phyloP scores from a whole-genome alignment of 257 asterid genomes.

The Lavandula angustifolia region DNA sequence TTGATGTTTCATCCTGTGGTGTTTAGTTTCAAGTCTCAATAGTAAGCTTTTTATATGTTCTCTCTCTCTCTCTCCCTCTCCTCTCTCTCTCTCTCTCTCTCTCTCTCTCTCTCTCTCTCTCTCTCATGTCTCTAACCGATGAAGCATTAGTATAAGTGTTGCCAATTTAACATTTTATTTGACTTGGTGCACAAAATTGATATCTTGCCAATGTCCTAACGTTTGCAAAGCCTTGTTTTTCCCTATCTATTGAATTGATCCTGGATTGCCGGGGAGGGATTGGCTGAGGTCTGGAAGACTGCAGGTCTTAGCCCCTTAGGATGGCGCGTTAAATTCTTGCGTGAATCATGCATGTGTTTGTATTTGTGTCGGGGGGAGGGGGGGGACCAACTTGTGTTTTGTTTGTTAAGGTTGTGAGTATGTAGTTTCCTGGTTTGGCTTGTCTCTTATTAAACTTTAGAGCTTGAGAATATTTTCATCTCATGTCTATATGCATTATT shows the following conservation, averaged over 20 bases:
- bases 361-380: neutral
- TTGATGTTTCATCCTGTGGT: constrained; percentile 8
- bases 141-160: neutral
- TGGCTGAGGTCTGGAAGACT: neutral
- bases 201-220: neutral
- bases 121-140: neutral
- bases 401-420: no score
- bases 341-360: neutral
- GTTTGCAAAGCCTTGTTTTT: neutral
- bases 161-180: neutral
- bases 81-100: neutral
- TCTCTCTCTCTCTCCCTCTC: neutral
- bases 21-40: neutral
- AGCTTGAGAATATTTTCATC: neutral
- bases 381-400: neutral
- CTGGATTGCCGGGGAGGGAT: neutral
- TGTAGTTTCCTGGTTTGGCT: no score
- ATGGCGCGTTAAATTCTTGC: neutral
- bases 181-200: neutral
- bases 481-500: constrained; percentile 16
- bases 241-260: neutral
- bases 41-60: neutral
- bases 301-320: neutral
- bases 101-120: neutral
- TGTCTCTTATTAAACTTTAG: constrained; percentile 4